phyloP scores from a whole-genome alignment of 345 rosid genomes.

The Syzygium jambos region DNA sequence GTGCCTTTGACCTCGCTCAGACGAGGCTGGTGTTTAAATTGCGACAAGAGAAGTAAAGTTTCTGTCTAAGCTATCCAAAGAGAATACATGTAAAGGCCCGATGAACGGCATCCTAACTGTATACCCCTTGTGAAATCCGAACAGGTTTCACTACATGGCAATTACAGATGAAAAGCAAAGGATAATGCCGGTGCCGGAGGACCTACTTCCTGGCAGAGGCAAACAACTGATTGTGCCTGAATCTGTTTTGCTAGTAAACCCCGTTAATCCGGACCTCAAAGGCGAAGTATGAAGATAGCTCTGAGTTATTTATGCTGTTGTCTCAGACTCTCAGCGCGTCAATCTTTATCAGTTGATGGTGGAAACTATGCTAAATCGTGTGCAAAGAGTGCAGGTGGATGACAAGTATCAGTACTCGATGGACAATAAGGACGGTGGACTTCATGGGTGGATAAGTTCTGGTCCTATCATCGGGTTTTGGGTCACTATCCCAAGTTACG shows the following conservation, averaged over 20 bases:
- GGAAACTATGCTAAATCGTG: background rate
- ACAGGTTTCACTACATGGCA: conserved; percentile 39
- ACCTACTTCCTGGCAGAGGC: conserved; percentile 21
- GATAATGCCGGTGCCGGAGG: conserved; percentile 35
- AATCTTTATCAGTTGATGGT: background rate
- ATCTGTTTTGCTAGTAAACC: conserved; percentile 22
- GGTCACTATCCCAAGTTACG: conserved; percentile 24
- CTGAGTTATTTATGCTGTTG: background rate
- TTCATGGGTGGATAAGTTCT: conserved; percentile 37
- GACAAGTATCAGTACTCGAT: conserved; percentile 35
- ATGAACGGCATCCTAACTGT: background rate
- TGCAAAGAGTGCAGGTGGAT: conserved; percentile 24
- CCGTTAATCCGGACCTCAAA: conserved; percentile 28
- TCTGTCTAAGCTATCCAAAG: background rate
- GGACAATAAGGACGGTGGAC: conserved; percentile 27
- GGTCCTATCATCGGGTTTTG: conserved; percentile 30
- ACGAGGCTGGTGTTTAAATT: conserved; percentile 29
- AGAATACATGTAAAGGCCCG: background rate
- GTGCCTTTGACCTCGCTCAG: conserved; percentile 24
- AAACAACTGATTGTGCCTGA: conserved; percentile 21
- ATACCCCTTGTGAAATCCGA: background rate
- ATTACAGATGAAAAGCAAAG: conserved; percentile 27
- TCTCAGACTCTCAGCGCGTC: background rate
- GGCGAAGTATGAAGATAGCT: conserved; percentile 17
- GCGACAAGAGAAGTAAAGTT: conserved; percentile 14